Conservation (phyloP, 78 protist genomes). For the Speleostelium caveatum region DNA sequence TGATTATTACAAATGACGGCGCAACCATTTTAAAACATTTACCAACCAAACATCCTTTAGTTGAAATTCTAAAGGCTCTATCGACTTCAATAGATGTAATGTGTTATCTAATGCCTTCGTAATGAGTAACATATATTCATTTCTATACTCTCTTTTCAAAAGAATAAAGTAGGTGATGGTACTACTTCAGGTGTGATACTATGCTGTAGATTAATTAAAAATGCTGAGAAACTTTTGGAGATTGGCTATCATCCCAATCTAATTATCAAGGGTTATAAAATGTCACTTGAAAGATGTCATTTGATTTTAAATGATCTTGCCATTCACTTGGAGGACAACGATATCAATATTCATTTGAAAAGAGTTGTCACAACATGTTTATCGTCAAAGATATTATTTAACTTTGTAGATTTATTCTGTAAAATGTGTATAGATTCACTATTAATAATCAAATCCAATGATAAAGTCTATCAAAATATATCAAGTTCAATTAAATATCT, state of each 20-base stretch:
- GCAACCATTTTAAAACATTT: constrained; percentile 36
- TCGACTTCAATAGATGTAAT: constrained; percentile 46
- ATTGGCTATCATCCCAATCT: constrained; percentile 46
- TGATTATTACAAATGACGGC: constrained; percentile 76
- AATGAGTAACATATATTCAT: background rate
- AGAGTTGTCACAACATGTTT: constrained; percentile 29
- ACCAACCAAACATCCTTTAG: constrained; percentile 25
- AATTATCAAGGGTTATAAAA: constrained; percentile 7
- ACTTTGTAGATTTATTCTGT: constrained; percentile 6
- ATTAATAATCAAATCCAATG: too few species aligned
- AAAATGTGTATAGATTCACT: background rate
- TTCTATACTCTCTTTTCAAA: background rate
- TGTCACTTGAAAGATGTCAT: constrained; percentile 7
- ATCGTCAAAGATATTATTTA: constrained; percentile 38
- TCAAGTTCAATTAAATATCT: background rate
- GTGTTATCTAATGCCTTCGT: background rate
- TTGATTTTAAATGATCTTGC: background rate
- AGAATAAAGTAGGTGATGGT: constrained; percentile 65
- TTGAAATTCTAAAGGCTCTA: constrained; percentile 23
- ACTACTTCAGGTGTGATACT: constrained; percentile 58
- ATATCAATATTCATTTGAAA: constrained; percentile 2
- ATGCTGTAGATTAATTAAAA: constrained; percentile 29
- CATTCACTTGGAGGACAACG: background rate
- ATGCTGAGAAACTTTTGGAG: constrained; percentile 4
- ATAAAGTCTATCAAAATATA: too few species aligned